These are phyloP conservation scores for Colletotrichum tanaceti DNA, from an alignment of 2,329 filamentous ascomycete species.

Conservation along the genomic window DNA sequence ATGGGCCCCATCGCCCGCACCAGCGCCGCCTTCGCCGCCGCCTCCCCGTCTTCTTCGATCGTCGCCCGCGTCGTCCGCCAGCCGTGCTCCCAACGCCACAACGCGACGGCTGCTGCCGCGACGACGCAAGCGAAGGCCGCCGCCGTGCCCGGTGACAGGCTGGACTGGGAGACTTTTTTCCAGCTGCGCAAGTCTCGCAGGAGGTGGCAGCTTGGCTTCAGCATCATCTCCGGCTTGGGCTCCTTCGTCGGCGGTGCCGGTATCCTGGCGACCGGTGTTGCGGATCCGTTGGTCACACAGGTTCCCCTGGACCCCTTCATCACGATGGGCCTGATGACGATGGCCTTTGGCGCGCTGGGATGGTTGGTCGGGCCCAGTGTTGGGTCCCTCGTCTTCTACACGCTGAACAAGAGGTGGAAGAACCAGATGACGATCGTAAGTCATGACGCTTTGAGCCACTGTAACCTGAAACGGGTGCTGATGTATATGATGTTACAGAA, in stretches of 20 bases:
- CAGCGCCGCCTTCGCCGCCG: conserved; percentile 36
- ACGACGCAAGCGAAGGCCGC: conserved; percentile 39
- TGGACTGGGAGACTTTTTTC: conserved; percentile 95
- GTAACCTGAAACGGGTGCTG: neutral
- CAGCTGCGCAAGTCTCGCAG: conserved; percentile 86
- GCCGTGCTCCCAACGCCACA: conserved; percentile 35
- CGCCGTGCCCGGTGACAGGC: conserved; percentile 47
- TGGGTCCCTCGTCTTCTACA: conserved; percentile 82
- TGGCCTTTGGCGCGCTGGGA: conserved; percentile 81
- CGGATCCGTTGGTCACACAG: conserved; percentile 76
- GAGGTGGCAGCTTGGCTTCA: conserved; percentile 84
- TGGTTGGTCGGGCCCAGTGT: conserved; percentile 90
- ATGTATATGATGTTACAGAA: conserved; percentile 65
- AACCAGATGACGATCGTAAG: conserved; percentile 76
- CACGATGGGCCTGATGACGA: conserved; percentile 82
- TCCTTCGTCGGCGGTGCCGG: conserved; percentile 72
- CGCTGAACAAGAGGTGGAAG: conserved; percentile 77
- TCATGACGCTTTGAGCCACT: conserved; percentile 38
- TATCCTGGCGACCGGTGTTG: conserved; percentile 76
- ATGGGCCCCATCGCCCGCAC: conserved; percentile 33
- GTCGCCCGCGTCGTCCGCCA: conserved; percentile 42
- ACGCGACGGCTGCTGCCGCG: conserved; percentile 33
- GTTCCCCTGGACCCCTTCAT: conserved; percentile 90
- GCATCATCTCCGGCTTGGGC: conserved; percentile 71
- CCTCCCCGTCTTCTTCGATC: conserved; percentile 41